These are phyloP conservation scores for Populus alba DNA, from an alignment of 345 rosid genomes.

Conservation along the genomic window DNA sequence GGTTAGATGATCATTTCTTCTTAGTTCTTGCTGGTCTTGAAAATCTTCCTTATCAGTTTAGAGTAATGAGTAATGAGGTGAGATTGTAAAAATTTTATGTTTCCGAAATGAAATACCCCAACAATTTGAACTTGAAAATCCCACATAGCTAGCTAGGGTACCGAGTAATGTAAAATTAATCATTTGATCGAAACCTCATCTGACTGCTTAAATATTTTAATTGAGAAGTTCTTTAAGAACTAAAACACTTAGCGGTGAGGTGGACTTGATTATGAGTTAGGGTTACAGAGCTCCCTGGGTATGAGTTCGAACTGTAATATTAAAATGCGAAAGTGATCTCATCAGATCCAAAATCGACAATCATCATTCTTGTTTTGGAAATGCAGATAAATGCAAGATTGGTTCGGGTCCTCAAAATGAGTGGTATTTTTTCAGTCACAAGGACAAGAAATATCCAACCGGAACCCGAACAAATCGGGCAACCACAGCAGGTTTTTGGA, in stretches of 20 bases:
- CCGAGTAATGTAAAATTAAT: neutral
- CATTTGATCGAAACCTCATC: neutral
- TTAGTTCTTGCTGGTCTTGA: neutral
- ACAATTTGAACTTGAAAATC: neutral
- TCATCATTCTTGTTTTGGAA: neutral
- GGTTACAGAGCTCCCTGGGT: neutral
- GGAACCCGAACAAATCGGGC: constrained; percentile 97
- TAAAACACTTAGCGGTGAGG: neutral
- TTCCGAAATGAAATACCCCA: neutral
- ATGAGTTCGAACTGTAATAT: neutral
- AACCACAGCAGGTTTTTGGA: constrained; percentile 97
- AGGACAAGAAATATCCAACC: constrained; percentile 97
- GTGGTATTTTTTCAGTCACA: constrained; percentile 99
- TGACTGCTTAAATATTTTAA: neutral
- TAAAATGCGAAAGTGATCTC: neutral
- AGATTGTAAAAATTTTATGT: neutral
- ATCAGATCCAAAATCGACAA: neutral
- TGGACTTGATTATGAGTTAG: neutral
- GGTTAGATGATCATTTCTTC: constrained; percentile 34
- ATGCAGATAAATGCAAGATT: constrained; percentile 79
- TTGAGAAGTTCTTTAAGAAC: neutral
- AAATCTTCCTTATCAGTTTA: neutral
- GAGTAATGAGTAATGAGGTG: neutral
- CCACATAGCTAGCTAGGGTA: neutral
- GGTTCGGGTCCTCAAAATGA: constrained; percentile 97